These are phyloP conservation scores for Euphorbia peplus DNA, from an alignment of 345 rosid species.

Conservation along the genomic window DNA sequence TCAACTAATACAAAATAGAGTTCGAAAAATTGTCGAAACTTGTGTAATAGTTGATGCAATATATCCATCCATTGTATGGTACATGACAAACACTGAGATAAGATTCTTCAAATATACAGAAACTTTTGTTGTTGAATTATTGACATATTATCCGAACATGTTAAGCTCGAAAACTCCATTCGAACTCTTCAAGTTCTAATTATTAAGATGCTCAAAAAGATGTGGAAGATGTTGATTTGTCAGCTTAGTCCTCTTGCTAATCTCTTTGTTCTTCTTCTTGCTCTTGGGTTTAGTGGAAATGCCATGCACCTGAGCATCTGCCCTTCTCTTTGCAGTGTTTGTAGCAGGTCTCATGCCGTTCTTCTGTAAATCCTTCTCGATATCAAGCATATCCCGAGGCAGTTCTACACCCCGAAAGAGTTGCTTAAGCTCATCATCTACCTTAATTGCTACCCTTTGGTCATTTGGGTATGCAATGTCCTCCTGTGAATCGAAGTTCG, in stretches of 20 bases:
- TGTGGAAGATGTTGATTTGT: conserved; percentile 81
- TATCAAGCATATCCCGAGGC: conserved; percentile 66
- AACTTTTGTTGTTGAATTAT: no score
- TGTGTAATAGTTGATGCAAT: no score
- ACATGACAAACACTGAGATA: no score
- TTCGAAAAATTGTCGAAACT: no score
- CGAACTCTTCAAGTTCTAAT: no score
- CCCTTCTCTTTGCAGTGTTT: conserved; percentile 72
- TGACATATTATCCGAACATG: no score
- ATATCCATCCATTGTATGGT: no score
- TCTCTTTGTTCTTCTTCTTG: conserved; percentile 79
- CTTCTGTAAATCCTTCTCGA: conserved; percentile 74
- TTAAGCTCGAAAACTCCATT: no score
- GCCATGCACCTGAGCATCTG: conserved; percentile 64
- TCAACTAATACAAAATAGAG: no score
- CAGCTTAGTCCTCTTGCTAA: conserved; percentile 79
- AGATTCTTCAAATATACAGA: not conserved
- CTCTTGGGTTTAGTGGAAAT: conserved; percentile 44
- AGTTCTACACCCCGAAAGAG: conserved; percentile 55
- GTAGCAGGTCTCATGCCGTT: conserved; percentile 79
- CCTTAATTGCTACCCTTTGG: conserved; percentile 22
- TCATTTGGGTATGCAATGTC: not conserved
- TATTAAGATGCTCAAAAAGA: conserved; percentile 45
- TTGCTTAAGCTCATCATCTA: conserved; percentile 65
- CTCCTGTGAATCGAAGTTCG: not conserved